Base-by-base conservation (phyloP, 2,329 filamentous ascomycete genomes). In the Diplodia scrobiculata region DNA sequence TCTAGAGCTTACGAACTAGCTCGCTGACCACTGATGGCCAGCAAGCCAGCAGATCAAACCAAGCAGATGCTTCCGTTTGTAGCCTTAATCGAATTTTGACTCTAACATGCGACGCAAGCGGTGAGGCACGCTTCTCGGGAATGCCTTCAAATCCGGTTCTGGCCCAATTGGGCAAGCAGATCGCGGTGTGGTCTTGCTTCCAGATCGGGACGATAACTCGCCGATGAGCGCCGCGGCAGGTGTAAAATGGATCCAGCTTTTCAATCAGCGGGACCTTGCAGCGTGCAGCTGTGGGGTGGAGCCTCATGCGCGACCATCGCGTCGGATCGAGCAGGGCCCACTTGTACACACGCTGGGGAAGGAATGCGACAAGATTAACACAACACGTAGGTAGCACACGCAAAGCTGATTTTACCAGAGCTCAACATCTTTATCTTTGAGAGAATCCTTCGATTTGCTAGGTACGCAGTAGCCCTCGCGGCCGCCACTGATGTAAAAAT, bases 231-330 rank as follows among this genome's bases (percentile, higher is more conserved):
- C n/a, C n/a, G 32, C 9, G 21, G n/a, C 17, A 36, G 17, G 58
- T 48, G 27, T 11, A 27, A 19, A 34, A 13, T n/a, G 38, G 54
- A 36, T 59, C 54, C 29, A 5, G 27, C 51, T 34, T 47, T 36
- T 36, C 34, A 36, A 36, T 36, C 34, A 10, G 34, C 34, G 34
- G 34, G 34, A 36, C 34, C 34, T 41, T 47, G 54, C 54, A 48
- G 25, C 58, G 14, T 62, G 58, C 41, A 50, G 58, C 27, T 60
- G 58, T 50, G 41, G 41, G 50, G 14, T 41, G 47, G n/a, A 29
- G 21, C 38, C 53, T 41, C 29, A 21, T 62, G 58, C 45, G 10
- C 29, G n/a, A 34, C 58, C 58, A 27, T 25, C 29, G 32, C 27
- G 11, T 6, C 27, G 58, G 58, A 45, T 50, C 55, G 25, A 45